Evolutionary conservation across 75 land plant species (phyloP).

Genomic region (Pinus albicaulis): DNA sequence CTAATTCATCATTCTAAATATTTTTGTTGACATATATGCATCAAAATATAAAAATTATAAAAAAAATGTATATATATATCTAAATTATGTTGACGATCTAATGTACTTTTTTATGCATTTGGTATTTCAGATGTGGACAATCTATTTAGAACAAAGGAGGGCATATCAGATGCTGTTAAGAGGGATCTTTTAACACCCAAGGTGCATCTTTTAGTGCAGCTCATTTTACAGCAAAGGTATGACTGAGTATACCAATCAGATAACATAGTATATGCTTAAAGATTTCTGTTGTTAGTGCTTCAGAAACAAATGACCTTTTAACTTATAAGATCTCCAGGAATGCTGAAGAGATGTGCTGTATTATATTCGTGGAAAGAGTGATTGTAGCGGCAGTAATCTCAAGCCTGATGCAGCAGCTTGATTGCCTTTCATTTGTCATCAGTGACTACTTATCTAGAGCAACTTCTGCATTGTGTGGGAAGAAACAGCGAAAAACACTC

Average conservation of each 20-base stretch:
- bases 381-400: slow-evolving; percentile 21
- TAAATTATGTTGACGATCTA: no score
- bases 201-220: slow-evolving; percentile 34
- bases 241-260: no score
- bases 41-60: no score
- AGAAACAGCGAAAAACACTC: slow-evolving; percentile 24
- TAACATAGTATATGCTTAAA: background rate
- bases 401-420: slow-evolving; percentile 47
- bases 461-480: slow-evolving; percentile 23
- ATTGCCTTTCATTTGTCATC: slow-evolving; percentile 48
- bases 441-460: slow-evolving; percentile 62
- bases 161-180: slow-evolving; percentile 14
- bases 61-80: no score
- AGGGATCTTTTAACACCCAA: slow-evolving; percentile 51
- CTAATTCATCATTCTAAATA: no score
- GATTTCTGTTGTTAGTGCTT: background rate
- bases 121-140: background rate
- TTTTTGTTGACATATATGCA: no score
- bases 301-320: background rate
- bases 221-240: slow-evolving; percentile 53
- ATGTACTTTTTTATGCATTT: no score
- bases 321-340: slow-evolving; percentile 26
- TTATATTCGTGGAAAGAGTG: slow-evolving; percentile 6
- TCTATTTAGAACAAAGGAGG: background rate
- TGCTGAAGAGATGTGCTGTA: slow-evolving; percentile 2